Evolutionary conservation across 495 filamentous ascomycete genomes (phyloP), one percentile per base, ranked within the genome.

Genomic region (Tuber indicum): DNA sequence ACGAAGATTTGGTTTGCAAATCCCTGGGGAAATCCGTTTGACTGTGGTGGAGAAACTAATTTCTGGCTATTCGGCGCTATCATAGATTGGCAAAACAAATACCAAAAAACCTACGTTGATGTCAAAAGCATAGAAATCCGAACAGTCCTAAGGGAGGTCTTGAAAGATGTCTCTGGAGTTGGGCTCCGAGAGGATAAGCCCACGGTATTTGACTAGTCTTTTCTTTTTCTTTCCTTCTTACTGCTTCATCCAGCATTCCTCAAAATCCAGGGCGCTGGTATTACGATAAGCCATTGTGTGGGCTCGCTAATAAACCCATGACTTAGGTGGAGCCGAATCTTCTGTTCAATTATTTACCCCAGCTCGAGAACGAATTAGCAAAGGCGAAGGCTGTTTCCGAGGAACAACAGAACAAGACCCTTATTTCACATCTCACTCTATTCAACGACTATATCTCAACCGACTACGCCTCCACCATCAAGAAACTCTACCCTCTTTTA

Each of bases 391-490:
- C 36, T 9, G 73, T 77, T n/a, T 86, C 87, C 71, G 86, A 88
- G 81, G 92, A 93, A 85, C 90, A 87, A 77, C 92, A 91, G 77
- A 87, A 88, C 21, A 85, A 87, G 69, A 74, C 62, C 8, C 94
- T 91, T 84, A 77, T 81, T 19, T 49, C 80, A 42, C 85, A 87
- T 62, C 81, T 87, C 77, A 81, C 80, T 52, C 75, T 87, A 69
- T 83, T 87, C 26, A 82, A 86, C 43, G 78, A 87, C 36, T 84
- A 85, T 76, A 79, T 88, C 62, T 80, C 85, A 75, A 73, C 78
- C 17, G 78, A 82, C 76, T 87, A 86, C 78, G 70, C 78, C 46
- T 75, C 82, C 17, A 85, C 82, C 73, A 82, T 74, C 19, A 75
- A 86, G 72, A 83, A 80, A 70, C 81, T 88, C 21, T 76, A 78